Evolutionary conservation across 148 eudicot species (phyloP), one percentile per base, ranked within the genome.

Genomic region (Amaranthus cruentus): DNA sequence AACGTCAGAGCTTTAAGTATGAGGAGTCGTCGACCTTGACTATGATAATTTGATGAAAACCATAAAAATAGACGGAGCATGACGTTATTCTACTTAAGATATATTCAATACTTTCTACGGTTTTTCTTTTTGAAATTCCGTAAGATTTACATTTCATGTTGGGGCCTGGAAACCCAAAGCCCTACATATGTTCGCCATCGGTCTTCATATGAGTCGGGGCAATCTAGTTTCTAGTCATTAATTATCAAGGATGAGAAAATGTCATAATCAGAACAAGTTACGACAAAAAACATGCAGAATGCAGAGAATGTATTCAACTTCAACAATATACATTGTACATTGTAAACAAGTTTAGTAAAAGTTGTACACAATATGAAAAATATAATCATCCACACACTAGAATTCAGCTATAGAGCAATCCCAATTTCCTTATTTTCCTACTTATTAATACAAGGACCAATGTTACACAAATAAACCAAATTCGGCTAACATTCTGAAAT

Each of bases 321-420:
- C 47, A 71, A 68, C 57, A 66, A 75, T 80, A 80, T 75, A 71
- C 82, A 79, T 47, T 53, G 68, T 44, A 21, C 82, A 79, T 47
- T 53, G 68, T 44, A 21, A 43, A 71, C 61, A 15, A 2, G 59
- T 48, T 51, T 11, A 11, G 15, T 9, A 38, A 42, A 66, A 48
- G 15, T 73, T 73, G 62, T 69, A 74, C 66, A 79, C 46, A 62
- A 48, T 55, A 71, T 58, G 51, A 46, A 28, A 28, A 28, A 68
- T 65, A 77, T 72, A 15, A 66, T 73, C 70, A 70, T 79, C 64
- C 78, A 79, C 66, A 75, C 50, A 42, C 75, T 67, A 75, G 65
- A 61, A 72, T 72, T 66, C 79, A 80, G 52, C 73, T 76, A 54
- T 44, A 75, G 10, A 71, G 21, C 43, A 66, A 7, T 76, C 73